These are phyloP conservation scores for Solanum corneliomulleri DNA, from an alignment of 257 asterid genomes.

Conservation along the genomic window DNA sequence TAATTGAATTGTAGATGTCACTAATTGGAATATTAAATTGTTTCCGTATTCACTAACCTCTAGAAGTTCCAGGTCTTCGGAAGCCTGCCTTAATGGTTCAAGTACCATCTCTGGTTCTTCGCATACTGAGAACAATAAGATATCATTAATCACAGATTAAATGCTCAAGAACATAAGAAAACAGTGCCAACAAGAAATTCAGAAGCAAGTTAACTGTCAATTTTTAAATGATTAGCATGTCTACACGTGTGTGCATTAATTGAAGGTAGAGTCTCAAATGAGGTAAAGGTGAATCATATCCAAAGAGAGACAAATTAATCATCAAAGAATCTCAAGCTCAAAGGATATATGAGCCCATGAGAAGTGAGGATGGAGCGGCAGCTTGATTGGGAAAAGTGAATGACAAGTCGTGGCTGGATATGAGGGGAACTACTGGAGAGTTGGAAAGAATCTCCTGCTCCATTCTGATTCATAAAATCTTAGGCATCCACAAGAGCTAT, in stretches of 20 bases:
- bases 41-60: constrained; percentile 43
- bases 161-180: not conserved
- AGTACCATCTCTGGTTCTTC: constrained; percentile 61
- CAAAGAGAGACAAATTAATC: not conserved
- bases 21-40: not conserved
- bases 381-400: not conserved
- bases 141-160: not conserved
- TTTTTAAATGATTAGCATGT: not conserved
- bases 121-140: constrained; percentile 33
- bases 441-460: not conserved
- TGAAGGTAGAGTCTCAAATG: not conserved
- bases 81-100: constrained; percentile 76
- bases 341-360: not conserved
- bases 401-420: not conserved
- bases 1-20: not conserved
- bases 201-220: not conserved
- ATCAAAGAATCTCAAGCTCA: not conserved
- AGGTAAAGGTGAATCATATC: not conserved
- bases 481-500: not conserved
- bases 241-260: not conserved
- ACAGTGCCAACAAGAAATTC: not conserved
- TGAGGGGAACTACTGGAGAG: not conserved
- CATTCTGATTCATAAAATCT: not conserved
- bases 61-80: constrained; percentile 69
- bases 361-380: not conserved